Evolutionary conservation across 352 stramenopile species (phyloP), one percentile per base, ranked within the genome.

Genomic region (Globisporangium cystogenes): DNA sequence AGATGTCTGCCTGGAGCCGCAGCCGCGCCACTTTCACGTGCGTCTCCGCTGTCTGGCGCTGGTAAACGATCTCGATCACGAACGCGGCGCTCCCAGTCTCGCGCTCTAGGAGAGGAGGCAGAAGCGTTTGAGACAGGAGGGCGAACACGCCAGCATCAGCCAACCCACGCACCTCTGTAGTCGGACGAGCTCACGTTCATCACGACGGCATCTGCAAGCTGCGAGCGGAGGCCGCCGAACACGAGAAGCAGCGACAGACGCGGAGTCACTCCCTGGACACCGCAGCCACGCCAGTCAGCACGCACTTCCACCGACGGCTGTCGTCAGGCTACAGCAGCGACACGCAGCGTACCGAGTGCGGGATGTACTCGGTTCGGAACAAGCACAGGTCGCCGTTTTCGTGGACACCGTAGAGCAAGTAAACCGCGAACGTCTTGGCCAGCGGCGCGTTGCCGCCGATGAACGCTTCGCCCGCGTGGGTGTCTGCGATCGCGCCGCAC

Each of bases 321-420:
- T 18, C 12, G 21, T 15, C 15, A 52, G 26, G 2, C 42, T 10
- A 14, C n/a, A 1, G 36, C 6, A 53, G 27, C 45, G 49, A 40
- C 37, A 64, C 40, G 16, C 21, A 37, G 26, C 74, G 12, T 67
- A 94, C 84, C 70, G 83, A 82, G 50, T 86, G 89, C 6, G 72
- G 68, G 44, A 84, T 74, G 23, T 69, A 88, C 29, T 91, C 76
- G 8, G 62, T 62, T 7, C 82, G 82, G 54, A 83, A 91, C 3
- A 95, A 49, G 27, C 75, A 85, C 15, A 95, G 54, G 21, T 91
- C 79, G 3, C 85, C 85, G 47, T 87, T 89, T 14, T 57, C 72
- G 27, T 86, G 76, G 20, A 93, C 52, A 5, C 63, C 69, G 33
- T 83, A 89, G 1, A 88, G 21, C 37, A 95, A 56, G 59, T 91